Percentiles rank a stretch among this genome's conserved stretches.
Conservation (phyloP, 805 yeast species). For the Candida succiphila region DNA sequence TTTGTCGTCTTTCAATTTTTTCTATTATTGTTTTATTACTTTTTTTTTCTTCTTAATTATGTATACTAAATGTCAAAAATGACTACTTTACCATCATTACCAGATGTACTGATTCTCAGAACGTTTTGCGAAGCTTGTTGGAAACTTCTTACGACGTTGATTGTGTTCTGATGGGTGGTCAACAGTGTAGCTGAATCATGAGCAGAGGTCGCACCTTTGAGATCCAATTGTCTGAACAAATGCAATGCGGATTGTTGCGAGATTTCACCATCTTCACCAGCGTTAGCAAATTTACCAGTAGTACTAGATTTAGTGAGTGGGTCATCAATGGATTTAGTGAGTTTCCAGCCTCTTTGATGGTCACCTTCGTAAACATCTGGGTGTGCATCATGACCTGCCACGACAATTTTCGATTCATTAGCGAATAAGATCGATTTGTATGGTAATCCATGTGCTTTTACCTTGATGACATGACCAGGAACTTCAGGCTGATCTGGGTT, state of each 20-base stretch:
- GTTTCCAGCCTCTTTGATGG: conserved; percentile 52
- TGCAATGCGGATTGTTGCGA: conserved; percentile 73
- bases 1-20: too few relatives aligned
- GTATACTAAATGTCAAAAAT: conserved; percentile 42
- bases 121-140: conserved; percentile 38
- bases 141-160: conserved; percentile 52
- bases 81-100: conserved; percentile 88
- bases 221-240: conserved; percentile 92
- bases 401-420: conserved; percentile 56
- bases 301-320: conserved; percentile 30
- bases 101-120: conserved; percentile 60
- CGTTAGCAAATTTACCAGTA: conserved; percentile 44
- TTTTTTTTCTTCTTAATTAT: neutral
- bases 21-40: neutral
- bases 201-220: conserved; percentile 66
- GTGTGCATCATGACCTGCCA: conserved; percentile 89
- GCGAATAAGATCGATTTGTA: conserved; percentile 69
- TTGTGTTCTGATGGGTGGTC: conserved; percentile 88
- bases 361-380: conserved; percentile 77
- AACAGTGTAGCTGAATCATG: conserved; percentile 38
- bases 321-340: conserved; percentile 53
- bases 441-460: conserved; percentile 67
- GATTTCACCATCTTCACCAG: neutral
- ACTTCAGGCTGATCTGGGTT: conserved; percentile 51
- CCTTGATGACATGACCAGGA: conserved; percentile 34